Evolutionary conservation across 2,329 filamentous ascomycete genomes (phyloP), one percentile per base, ranked within the genome.

Genomic region (Cladophialophora exuberans): DNA sequence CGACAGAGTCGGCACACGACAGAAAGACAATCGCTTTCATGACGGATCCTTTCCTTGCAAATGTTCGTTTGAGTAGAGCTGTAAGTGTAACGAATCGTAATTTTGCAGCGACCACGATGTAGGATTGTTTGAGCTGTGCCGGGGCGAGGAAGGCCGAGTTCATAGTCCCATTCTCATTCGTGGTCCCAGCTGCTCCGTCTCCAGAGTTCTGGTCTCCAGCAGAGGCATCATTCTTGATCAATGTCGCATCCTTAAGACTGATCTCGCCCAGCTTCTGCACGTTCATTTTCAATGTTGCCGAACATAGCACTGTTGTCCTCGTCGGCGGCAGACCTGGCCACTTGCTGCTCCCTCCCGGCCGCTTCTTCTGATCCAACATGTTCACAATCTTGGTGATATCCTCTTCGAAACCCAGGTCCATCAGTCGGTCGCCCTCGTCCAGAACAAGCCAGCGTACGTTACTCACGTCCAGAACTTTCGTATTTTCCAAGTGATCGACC

Each of bases 21-120:
- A 99, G 89, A 74, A 99, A 99, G 30, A 99, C 81, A 57, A 99
- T 97, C 18, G 88, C 89, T 72, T 99, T 97, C 89, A 96, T 97
- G 15, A 96, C 89, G 1, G 90, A 90, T 0, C 91, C 93, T 70
- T 88, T 89, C 15, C 92, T 83, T 54, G 90, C 86, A 71, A 99
- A 97, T 0, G 91, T 86, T 15, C 90, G 86, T 69, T 93, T 95
- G 54, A 99, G 78, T 26, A 92, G 83, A 1, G 90, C 87, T 22
- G 91, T 85, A 17, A 99, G 80, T 0, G 93, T 92, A 2, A 99
- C 93, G 2, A 99, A 78, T 26, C 94, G 86, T 60, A 97, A 78
- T 73, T 99, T 99, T 4, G 93, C 86, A 0, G 94, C 90, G 1
- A 91, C 87, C 35, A 97, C 81, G 35, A 90, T 82, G 69, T 95